A percentile compares a stretch with the other conserved stretches of the same genome.
Conservation (phyloP, 768 basidiomycete genomes). For the Russula virescens region DNA sequence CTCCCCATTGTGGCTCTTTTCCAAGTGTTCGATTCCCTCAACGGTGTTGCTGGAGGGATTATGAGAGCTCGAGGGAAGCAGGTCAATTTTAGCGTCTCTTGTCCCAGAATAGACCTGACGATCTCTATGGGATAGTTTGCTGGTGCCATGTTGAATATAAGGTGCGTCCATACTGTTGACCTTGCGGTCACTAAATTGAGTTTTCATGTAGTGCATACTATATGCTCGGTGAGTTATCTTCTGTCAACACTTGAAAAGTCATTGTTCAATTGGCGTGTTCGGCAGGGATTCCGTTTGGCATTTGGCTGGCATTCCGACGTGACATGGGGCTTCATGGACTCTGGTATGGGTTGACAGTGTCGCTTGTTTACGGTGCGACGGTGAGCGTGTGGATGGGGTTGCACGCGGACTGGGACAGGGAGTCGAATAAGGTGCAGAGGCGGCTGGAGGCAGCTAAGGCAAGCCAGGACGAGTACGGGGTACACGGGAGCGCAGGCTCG, state of each 20-base stretch:
- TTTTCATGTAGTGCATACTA: slow-evolving; percentile 58
- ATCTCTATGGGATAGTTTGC: slow-evolving; percentile 39
- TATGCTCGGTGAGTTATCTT: slow-evolving; percentile 45
- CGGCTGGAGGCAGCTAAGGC: slow-evolving; percentile 36
- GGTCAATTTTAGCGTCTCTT: slow-evolving; percentile 30
- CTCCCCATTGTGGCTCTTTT: slow-evolving; percentile 65
- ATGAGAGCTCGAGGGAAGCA: slow-evolving; percentile 81
- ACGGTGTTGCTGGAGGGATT: slow-evolving; percentile 66
- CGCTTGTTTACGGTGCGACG: slow-evolving; percentile 52
- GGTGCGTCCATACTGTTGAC: slow-evolving; percentile 34
- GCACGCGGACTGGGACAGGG: slow-evolving; percentile 60
- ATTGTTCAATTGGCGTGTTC: slow-evolving; percentile 1
- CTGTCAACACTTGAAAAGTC: not conserved
- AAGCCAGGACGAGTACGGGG: not conserved
- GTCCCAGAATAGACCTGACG: not conserved
- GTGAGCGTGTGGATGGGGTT: slow-evolving; percentile 51
- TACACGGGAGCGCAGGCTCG: not conserved
- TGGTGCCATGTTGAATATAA: slow-evolving; percentile 76
- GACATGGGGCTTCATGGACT: slow-evolving; percentile 62
- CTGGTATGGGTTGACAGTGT: slow-evolving; percentile 77
- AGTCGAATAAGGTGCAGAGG: slow-evolving; percentile 56
- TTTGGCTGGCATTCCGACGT: slow-evolving; percentile 65
- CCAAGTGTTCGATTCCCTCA: slow-evolving; percentile 80
- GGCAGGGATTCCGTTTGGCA: slow-evolving; percentile 70
- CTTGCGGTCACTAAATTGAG: slow-evolving; percentile 11